Percentiles rank a stretch among this genome's conserved stretches.
phyloP scores from a whole-genome alignment of 495 filamentous ascomycete genomes.

The Lepidopterella palustris region DNA sequence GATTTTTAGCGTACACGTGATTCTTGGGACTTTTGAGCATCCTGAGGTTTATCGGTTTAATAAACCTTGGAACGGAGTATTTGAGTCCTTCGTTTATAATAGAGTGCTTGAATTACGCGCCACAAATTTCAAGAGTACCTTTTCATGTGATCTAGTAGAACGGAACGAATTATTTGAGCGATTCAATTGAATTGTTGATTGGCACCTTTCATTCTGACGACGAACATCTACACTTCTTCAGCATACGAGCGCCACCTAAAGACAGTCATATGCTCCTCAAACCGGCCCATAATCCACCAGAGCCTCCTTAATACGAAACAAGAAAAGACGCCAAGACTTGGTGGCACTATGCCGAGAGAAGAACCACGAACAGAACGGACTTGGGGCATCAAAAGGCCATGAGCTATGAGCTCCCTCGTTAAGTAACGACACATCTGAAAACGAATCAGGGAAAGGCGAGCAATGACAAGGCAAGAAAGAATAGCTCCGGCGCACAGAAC shows the following conservation, averaged over 20 bases:
- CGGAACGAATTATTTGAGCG: not conserved
- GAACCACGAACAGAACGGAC: not conserved
- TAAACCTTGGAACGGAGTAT: too few relatives aligned
- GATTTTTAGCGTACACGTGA: conserved; percentile 3
- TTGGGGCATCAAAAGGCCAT: not conserved
- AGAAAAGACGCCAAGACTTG: not conserved
- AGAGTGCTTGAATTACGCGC: too few relatives aligned
- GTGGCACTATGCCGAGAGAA: not conserved
- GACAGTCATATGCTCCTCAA: not conserved
- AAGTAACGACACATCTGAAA: not conserved
- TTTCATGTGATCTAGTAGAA: not conserved
- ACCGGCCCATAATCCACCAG: not conserved
- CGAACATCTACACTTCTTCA: not conserved
- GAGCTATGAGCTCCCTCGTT: not conserved
- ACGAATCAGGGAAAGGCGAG: not conserved
- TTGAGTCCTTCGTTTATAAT: too few relatives aligned
- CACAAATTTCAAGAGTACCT: too few relatives aligned
- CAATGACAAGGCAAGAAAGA: not conserved
- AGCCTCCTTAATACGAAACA: not conserved
- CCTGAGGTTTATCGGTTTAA: too few relatives aligned
- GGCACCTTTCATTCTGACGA: not conserved
- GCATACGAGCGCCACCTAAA: not conserved
- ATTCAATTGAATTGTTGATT: not conserved
- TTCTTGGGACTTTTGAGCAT: too few relatives aligned
- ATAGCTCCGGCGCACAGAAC: not conserved